phyloP scores from a whole-genome alignment of 345 rosid species.

The Erodium maritimum region DNA sequence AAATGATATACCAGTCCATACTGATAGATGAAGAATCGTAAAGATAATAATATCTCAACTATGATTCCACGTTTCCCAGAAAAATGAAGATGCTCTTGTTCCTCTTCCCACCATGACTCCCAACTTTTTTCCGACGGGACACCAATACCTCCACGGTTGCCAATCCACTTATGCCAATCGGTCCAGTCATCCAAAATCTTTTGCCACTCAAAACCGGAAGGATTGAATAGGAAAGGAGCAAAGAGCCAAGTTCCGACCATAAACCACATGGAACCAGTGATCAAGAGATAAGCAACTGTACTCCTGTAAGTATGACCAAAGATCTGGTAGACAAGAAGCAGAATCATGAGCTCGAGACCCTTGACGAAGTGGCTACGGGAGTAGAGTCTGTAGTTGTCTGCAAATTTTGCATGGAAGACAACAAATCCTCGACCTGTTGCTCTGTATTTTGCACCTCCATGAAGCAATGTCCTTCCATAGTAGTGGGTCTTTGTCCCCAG shows the following conservation, averaged over 20 bases:
- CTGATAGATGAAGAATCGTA: slow-evolving; percentile 86
- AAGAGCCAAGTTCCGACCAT: slow-evolving; percentile 99
- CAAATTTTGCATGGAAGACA: slow-evolving; percentile 98
- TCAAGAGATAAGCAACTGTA: slow-evolving; percentile 71
- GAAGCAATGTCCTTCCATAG: slow-evolving; percentile 90
- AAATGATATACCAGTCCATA: slow-evolving; percentile 93
- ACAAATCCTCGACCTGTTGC: slow-evolving; percentile 97
- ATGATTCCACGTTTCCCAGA: slow-evolving; percentile 91
- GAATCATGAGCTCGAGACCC: slow-evolving; percentile 92
- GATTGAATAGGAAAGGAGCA: slow-evolving; percentile 96
- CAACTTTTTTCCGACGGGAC: slow-evolving; percentile 95
- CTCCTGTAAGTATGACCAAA: slow-evolving; percentile 84
- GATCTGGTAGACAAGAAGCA: slow-evolving; percentile 79
- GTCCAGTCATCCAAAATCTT: slow-evolving; percentile 99
- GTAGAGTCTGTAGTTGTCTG: slow-evolving; percentile 92
- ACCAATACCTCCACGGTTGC: slow-evolving; percentile 88
- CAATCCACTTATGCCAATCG: slow-evolving; percentile 99
- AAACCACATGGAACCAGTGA: slow-evolving; percentile 96
- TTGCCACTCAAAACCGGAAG: slow-evolving; percentile 99
- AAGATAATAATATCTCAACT: slow-evolving; percentile 75
- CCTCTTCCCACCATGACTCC: slow-evolving; percentile 99
- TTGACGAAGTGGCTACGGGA: slow-evolving; percentile 98
- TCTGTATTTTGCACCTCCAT: slow-evolving; percentile 97
- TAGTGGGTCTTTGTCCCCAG: slow-evolving; percentile 98
- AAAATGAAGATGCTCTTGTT: slow-evolving; percentile 81